Evolutionary conservation across 257 asterid genomes (phyloP), one percentile per base, ranked within the genome.

Genomic region (Leonotis leonurus): DNA sequence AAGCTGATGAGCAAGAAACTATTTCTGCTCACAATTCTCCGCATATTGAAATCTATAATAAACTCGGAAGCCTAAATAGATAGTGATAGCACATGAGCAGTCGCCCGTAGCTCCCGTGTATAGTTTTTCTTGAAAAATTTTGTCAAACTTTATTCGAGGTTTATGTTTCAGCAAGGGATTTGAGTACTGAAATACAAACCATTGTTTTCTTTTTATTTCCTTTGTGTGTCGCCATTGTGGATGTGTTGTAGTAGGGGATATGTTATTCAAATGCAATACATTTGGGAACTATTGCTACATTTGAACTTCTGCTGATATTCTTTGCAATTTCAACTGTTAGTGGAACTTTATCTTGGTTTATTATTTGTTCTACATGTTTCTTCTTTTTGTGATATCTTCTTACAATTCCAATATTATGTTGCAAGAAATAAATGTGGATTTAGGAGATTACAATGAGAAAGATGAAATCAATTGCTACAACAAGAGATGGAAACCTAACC

Each of bases 241-340:
- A 64, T 18, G 43, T 24, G 43, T 24, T 66, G 50, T 51, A 8
- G 56, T 66, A n/a, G 36, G 13, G 27, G 13, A 13, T 41, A 40
- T 53, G 60, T 49, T 33, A 48, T n/a, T 6, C 17, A 49, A 35
- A 37, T 22, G 49, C 58, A 61, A 3, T 13, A 29, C 27, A 12
- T 8, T 11, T 21, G 50, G 30, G 43, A 36, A 29, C 50, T 14
- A 40, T 11, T 60, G 49, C 21, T 53, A 13, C 50, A 30, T 30
- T 35, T 41, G 40, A 45, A 61, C 49, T 60, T 51, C 64, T 61
- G 36, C 24, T 52, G 18, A 40, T 46, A 65, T 43, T 65, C 14
- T 55, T 65, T 54, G 57, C 46, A 22, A 25, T 52, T 35, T 37
- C 39, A 27, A 59, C 48, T 58, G 45, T 51, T 41, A 46, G 12